These are phyloP conservation scores for Lenwebbia sp. DNA, from an alignment of 345 rosid genomes.

Conservation along the genomic window DNA sequence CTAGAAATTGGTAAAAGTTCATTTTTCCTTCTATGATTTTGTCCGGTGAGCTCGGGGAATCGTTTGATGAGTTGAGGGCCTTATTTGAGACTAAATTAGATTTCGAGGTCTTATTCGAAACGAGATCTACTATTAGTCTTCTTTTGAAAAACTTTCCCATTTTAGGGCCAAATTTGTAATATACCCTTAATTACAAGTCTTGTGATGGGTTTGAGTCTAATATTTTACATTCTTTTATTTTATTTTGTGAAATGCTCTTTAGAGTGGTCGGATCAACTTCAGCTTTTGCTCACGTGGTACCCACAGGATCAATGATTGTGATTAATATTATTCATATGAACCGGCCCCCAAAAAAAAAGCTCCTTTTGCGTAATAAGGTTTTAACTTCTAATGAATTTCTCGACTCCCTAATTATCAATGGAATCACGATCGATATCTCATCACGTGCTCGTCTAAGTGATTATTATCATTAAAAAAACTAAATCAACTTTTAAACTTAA, in stretches of 20 bases:
- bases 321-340: rapidly evolving
- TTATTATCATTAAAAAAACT: neutral
- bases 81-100: neutral
- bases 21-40: neutral
- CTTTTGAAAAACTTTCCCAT: neutral
- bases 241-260: neutral
- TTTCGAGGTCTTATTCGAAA: rapidly evolving
- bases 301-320: neutral
- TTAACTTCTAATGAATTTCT: neutral
- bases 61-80: neutral
- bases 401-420: neutral
- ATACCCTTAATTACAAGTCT: neutral
- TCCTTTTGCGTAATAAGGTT: neutral
- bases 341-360: neutral
- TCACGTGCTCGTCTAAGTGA: neutral
- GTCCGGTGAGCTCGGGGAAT: rapidly evolving
- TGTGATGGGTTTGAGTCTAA: neutral
- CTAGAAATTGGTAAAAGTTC: neutral
- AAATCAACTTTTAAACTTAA: rapidly evolving
- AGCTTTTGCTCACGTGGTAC: neutral
- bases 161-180: neutral
- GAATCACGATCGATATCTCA: neutral
- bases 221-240: neutral
- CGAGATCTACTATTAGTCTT: neutral
- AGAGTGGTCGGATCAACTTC: neutral